phyloP scores from a whole-genome alignment of 2,329 filamentous ascomycete species.

The Aschersonia sp. region DNA sequence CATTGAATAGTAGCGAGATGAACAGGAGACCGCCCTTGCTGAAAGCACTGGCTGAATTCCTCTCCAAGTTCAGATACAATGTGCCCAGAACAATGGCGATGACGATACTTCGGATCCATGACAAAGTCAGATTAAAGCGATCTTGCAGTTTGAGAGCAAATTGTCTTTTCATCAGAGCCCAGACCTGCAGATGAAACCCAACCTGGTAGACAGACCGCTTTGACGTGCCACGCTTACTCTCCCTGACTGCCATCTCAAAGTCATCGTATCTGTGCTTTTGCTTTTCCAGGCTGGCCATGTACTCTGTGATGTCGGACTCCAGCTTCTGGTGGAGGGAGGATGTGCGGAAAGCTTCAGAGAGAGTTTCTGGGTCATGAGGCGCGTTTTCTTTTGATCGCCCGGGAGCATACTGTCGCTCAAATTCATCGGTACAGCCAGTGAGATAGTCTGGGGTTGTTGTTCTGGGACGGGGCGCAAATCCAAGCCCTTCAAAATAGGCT shows the following conservation, averaged over 20 bases:
- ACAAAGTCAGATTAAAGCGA: constrained; percentile 59
- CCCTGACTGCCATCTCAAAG: constrained; percentile 59
- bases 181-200: constrained; percentile 70
- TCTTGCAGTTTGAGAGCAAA: constrained; percentile 80
- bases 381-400: constrained; percentile 52
- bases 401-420: constrained; percentile 60
- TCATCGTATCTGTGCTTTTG: constrained; percentile 59
- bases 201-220: constrained; percentile 69
- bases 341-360: constrained; percentile 55
- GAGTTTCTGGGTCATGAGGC: constrained; percentile 50
- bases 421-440: constrained; percentile 72
- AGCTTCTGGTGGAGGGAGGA: constrained; percentile 45
- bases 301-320: constrained; percentile 51
- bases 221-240: constrained; percentile 65
- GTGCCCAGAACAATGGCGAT: constrained; percentile 70
- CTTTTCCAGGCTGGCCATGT: constrained; percentile 47
- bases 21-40: constrained; percentile 72
- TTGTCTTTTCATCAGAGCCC: constrained; percentile 71
- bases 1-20: constrained; percentile 67
- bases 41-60: constrained; percentile 57
- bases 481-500: constrained; percentile 61
- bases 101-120: constrained; percentile 53
- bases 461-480: constrained; percentile 58
- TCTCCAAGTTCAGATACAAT: constrained; percentile 57
- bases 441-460: constrained; percentile 74